Evolutionary conservation across 1,284 basidiomycete genomes (phyloP).

Genomic region (Sporisorium sorghi): DNA sequence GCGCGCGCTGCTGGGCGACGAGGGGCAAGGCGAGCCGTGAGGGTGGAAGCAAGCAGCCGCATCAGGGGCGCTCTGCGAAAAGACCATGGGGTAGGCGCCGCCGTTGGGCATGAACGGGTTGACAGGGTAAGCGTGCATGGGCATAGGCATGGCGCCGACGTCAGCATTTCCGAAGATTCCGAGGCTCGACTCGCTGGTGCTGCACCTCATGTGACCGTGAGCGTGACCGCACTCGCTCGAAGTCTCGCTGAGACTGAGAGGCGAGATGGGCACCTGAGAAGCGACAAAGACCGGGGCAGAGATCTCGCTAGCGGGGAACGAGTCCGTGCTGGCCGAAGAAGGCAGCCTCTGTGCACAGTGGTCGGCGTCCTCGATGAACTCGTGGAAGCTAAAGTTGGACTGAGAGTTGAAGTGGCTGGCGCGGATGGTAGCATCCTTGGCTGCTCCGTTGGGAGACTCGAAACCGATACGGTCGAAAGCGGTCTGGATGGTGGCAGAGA

Average conservation of each 20-base stretch:
- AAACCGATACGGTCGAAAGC: constrained; percentile 43
- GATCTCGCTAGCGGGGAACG: constrained; percentile 6
- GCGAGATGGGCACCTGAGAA: constrained; percentile 22
- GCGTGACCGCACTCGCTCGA: constrained; percentile 22
- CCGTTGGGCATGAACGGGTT: constrained; percentile 24
- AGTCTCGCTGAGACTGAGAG: constrained; percentile 15
- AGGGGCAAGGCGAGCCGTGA: constrained; percentile 46
- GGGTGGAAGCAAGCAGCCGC: constrained; percentile 30
- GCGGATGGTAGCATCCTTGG: constrained; percentile 15
- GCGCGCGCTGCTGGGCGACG: constrained; percentile 46
- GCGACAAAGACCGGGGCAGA: not conserved
- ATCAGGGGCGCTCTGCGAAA: constrained; percentile 48
- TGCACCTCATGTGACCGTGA: constrained; percentile 26
- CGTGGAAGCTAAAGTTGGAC: constrained; percentile 53
- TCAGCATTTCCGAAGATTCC: constrained; percentile 29
- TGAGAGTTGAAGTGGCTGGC: constrained; percentile 16
- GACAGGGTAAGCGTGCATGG: constrained; percentile 24
- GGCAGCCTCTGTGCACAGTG: constrained; percentile 11
- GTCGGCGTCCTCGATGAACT: constrained; percentile 56
- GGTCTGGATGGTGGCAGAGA: constrained; percentile 35
- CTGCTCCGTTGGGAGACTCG: constrained; percentile 28
- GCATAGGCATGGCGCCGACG: constrained; percentile 12
- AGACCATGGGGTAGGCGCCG: constrained; percentile 37
- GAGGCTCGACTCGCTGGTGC: constrained; percentile 41
- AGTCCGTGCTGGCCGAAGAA: constrained; percentile 9